A percentile compares a stretch with the other conserved stretches of the same genome.
These are phyloP conservation scores for Chlamydomonas sphaeroides DNA, from an alignment of 139 green algal species.

Conservation along the genomic window DNA sequence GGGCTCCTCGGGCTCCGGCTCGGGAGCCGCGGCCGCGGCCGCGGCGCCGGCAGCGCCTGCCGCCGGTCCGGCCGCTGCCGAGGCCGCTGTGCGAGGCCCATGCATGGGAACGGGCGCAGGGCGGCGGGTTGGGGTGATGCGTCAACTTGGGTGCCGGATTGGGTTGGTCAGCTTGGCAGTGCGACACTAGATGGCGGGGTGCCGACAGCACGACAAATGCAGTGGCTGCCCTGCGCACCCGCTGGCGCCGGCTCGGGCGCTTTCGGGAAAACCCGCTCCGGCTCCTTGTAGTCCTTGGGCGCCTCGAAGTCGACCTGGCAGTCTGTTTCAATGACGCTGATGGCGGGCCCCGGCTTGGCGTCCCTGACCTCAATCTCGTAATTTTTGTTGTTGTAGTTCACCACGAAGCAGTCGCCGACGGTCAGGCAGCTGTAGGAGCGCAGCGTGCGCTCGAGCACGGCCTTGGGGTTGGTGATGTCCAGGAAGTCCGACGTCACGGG, in stretches of 20 bases:
- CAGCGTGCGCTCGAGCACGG: conserved; percentile 95
- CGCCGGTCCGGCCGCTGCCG: conserved; percentile 8
- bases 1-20: conserved; percentile 58
- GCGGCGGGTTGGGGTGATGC: no score
- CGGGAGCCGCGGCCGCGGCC: not conserved
- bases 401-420: conserved; percentile 86
- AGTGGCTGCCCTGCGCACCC: not conserved
- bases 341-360: conserved; percentile 84
- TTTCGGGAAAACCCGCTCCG: conserved; percentile 37
- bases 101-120: no score
- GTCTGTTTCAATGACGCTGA: conserved; percentile 98
- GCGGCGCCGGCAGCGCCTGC: not conserved
- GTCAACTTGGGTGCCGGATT: no score
- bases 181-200: no score
- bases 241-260: not conserved
- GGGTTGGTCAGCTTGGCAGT: no score
- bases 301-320: conserved; percentile 95
- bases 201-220: no score
- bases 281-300: conserved; percentile 97
- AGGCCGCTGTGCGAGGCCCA: no score
- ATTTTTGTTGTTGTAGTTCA: conserved; percentile 97
- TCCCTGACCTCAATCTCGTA: conserved; percentile 91
- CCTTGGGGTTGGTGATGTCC: conserved; percentile 97
- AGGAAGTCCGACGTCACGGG: conserved; percentile 97
- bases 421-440: conserved; percentile 88